Base-by-base conservation (phyloP, 148 eudicot genomes). In the Vaccinium vitisidaea region DNA sequence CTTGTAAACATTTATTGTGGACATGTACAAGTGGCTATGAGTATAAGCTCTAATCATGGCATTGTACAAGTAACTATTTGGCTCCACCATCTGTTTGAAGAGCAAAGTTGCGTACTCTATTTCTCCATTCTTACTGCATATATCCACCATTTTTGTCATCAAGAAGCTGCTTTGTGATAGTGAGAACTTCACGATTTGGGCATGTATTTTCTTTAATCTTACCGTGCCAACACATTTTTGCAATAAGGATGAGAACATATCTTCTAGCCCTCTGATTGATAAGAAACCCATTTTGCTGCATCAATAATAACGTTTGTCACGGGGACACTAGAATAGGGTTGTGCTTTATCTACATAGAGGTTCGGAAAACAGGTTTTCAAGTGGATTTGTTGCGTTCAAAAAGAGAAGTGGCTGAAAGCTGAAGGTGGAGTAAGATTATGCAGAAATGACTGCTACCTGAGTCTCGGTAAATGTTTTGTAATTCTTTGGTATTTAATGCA, bases 181-280 rank as follows among this genome's bases (percentile, higher is more conserved):
- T 27, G 88, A 83, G 75, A 85, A 80, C 82, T 88, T 88, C 61
- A 86, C 81, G 74, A 88, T 77, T 54, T 86, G 90, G 83, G 90
- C 86, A 81, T 88, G 90, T 21, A 83, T 83, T 86, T 88, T 83
- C 74, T 59, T 79, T 69, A 88, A 59, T 30, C 75, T 74, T 19
- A 8, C 81, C 25, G 65, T 55, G 54, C n/a, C 75, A 54, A 75
- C 75, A 54, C 71, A 54, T n/a, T 86, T 86, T 30, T 56, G 84
- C 81, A 88, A 67, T 67, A 86, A 53, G 53, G 84, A 76, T 76
- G 83, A 36, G 13, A 88, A 54, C 79, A 81, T 84, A 16, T 88
- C 88, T 81, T 88, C 90, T 58, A 83, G 50, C 75, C 79, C 80
- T 54, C 46, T 82, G 53, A 65, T 67, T 9, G 87, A 52, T 48